Evolutionary conservation across 306 rosid genomes (phyloP), one percentile per base, ranked within the genome.

Genomic region (Sindora glabra): DNA sequence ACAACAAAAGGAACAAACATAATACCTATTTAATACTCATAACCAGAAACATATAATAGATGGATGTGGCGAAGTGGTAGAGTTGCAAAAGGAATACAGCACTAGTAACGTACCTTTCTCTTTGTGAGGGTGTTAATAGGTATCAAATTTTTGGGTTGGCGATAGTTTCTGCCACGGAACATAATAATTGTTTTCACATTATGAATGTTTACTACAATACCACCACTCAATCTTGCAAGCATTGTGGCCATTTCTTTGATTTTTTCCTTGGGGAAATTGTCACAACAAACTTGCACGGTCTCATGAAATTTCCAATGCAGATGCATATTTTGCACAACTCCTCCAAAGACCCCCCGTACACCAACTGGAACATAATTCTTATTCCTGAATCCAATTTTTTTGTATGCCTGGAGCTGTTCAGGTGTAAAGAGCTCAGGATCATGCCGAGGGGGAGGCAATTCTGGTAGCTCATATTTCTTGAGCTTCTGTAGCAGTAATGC

Each of bases 301-400:
- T 92, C 94, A 1, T 92, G 99, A 81, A 92, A 92, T 74, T 92
- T 92, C 99, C 99, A 92, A 59, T 92, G 94, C 38, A 92, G 82
- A 83, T 89, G 99, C 99, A 92, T 87, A 80, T 92, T 92, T 74
- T 92, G 99, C 55, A 92, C 99, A 39, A 92, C 99, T 42, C 99
- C 99, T 66, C 99, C 99, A 59, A 92, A 92, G 33, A 92, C 99
- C 71, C 99, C 99, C 70, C 96, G 95, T 25, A 92, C 99, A 68
- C 99, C 99, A 59, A 92, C 96, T 2, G 95, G 96, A 49, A 92
- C 96, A 56, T 92, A 92, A 57, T 92, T 92, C 79, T 86, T 92
- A 37, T 92, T 92, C 77, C 74, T 82, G 80, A 92, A 89, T 42
- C 99, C 99, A 70, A 92, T 70, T 75, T 86, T 92, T 59, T 86